Evolutionary conservation across 805 yeast species (phyloP), one percentile per base, ranked within the genome.

Genomic region (Monosporozyma servazzii): DNA sequence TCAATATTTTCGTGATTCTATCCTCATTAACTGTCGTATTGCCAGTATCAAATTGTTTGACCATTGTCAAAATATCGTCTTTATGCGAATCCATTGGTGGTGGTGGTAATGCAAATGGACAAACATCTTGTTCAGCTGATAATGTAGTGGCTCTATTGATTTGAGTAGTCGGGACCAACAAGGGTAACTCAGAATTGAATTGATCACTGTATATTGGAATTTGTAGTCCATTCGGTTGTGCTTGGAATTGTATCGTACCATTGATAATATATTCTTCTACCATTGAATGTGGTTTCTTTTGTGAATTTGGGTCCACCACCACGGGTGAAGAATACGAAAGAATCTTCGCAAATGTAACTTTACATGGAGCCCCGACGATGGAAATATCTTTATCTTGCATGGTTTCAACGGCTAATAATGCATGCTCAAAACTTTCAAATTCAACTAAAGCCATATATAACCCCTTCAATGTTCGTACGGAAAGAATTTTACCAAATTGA

Each of bases 281-380:
- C 48, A 62, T 59, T 3, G 66, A 66, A 36, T 57, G 64, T 36
- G 60, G 62, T 9, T 36, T 51, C 30, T 53, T 37, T 8, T 48
- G 49, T 25, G 33, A 11, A 11, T 31, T 36, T 21, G 51, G 46
- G 6, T 51, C 41, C 5, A 53, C 20, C 5, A 53, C 20, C 6
- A 47, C 39, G 3, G 41, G 49, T 4, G 10, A 18, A 2, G 45
- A 23, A n/a, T 40, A 48, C 1, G 50, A 48, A 21, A 48, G 42
- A 37, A 88, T 78, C 62, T 84, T 86, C 3, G 96, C 97, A 75
- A 88, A 93, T 0, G 93, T 86, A 39, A 88, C 87, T 36, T 79
- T 72, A 62, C 90, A 79, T 17, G 84, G 79, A 27, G 78, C 74
- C 3, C 95, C 96, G 2, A 90, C 86, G 51, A 82, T 77, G 3